A percentile compares a stretch with the other conserved stretches of the same genome.
Conservation (phyloP, 768 basidiomycete species). For the Guyanaporus albipodus region DNA sequence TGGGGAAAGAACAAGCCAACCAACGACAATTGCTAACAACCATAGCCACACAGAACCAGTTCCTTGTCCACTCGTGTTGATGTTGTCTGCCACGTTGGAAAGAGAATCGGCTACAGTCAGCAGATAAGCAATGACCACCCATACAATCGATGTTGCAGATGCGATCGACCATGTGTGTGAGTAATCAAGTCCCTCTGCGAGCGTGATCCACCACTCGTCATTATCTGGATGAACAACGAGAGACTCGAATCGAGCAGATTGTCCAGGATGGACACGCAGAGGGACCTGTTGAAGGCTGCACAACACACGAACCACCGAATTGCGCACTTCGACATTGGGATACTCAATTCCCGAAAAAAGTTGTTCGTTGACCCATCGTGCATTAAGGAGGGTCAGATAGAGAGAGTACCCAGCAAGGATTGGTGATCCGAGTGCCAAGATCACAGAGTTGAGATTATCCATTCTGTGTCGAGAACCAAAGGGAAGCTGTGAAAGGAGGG, state of each 20-base stretch:
- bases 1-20: constrained; percentile 41
- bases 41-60: constrained; percentile 43
- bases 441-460: constrained; percentile 41
- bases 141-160: constrained; percentile 37
- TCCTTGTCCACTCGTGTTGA: constrained; percentile 35
- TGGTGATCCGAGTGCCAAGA: constrained; percentile 45
- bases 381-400: constrained; percentile 40
- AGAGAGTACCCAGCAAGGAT: constrained; percentile 44
- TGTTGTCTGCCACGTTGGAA: constrained; percentile 11
- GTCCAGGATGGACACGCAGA: constrained; percentile 28
- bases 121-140: constrained; percentile 43
- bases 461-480: constrained; percentile 38
- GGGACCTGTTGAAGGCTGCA: constrained; percentile 42
- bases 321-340: constrained; percentile 8
- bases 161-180: constrained; percentile 40
- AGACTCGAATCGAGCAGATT: constrained; percentile 33
- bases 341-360: constrained; percentile 31
- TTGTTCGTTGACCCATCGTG: constrained; percentile 38
- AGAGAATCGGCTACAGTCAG: constrained; percentile 17
- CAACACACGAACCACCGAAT: constrained; percentile 32
- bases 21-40: constrained; percentile 39
- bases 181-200: constrained; percentile 34
- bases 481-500: constrained; percentile 47
- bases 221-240: constrained; percentile 42
- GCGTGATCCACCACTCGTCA: constrained; percentile 39